phyloP scores from a whole-genome alignment of 768 basidiomycete species.

The Leucocoprinus sp. region DNA sequence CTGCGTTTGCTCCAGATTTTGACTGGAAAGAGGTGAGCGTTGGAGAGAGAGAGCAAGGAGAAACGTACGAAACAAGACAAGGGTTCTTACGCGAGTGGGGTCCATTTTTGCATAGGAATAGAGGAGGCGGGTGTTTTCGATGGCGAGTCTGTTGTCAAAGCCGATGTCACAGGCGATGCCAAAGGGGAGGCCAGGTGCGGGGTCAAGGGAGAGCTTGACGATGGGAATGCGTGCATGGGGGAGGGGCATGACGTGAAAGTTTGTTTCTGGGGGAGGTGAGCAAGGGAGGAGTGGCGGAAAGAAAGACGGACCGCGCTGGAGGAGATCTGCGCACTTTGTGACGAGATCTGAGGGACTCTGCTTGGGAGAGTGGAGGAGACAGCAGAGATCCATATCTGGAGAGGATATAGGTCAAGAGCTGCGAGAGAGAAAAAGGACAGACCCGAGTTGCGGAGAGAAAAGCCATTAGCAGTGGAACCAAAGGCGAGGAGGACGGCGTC shows the following conservation, averaged over 20 bases:
- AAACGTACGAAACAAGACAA: conserved; percentile 92
- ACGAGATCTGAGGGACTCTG: conserved; percentile 85
- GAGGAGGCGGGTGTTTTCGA: conserved; percentile 93
- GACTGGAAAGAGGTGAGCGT: conserved; percentile 39
- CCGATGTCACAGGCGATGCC: conserved; percentile 98
- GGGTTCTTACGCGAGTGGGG: conserved; percentile 83
- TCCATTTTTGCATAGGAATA: conserved; percentile 98
- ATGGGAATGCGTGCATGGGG: conserved; percentile 98
- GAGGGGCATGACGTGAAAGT: conserved; percentile 92
- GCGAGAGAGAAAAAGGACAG: conserved; percentile 13
- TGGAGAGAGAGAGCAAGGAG: conserved; percentile 10
- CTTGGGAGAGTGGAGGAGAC: conserved; percentile 84
- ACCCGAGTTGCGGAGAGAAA: conserved; percentile 95
- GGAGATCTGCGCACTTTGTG: conserved; percentile 85
- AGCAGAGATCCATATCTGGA: conserved; percentile 97
- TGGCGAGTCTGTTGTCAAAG: conserved; percentile 92
- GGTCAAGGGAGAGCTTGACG: conserved; percentile 90
- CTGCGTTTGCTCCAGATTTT: conserved; percentile 99
- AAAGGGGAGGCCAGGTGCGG: conserved; percentile 68
- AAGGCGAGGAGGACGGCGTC: conserved; percentile 87
- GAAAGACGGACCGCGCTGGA: conserved; percentile 73
- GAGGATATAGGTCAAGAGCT: conserved; percentile 8
- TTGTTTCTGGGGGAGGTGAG: conserved; percentile 57
- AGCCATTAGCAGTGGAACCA: conserved; percentile 95
- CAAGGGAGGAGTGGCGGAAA: conserved; percentile 1